Evolutionary conservation across 768 basidiomycete genomes (phyloP).

Genomic region (Lactarius deliciosus): DNA sequence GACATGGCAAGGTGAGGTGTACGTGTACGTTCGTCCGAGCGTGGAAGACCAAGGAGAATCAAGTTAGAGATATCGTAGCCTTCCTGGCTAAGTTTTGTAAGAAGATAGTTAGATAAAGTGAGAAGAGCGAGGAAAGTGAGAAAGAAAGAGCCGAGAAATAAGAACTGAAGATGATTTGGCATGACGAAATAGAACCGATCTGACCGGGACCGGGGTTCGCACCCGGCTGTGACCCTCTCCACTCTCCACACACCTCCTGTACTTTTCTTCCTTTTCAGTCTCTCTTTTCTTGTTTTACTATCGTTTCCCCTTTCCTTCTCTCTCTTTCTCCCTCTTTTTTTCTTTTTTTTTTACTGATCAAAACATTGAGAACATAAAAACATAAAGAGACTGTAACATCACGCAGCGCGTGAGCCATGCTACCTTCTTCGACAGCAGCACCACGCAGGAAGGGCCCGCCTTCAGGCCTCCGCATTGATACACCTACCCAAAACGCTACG

Average conservation of each 20-base stretch:
- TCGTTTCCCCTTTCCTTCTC: constrained; percentile 16
- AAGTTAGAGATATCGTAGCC: constrained; percentile 59
- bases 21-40: constrained; percentile 30
- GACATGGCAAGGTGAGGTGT: constrained; percentile 21
- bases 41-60: constrained; percentile 61
- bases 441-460: constrained; percentile 53
- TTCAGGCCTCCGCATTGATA: constrained; percentile 58
- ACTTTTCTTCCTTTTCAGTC: constrained; percentile 23
- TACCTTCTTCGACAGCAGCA: constrained; percentile 32
- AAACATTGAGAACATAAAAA: background rate
- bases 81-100: constrained; percentile 46
- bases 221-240: constrained; percentile 10
- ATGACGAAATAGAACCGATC: constrained; percentile 35
- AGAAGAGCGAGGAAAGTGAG: constrained; percentile 50
- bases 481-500: constrained; percentile 48
- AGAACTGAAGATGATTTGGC: constrained; percentile 57
- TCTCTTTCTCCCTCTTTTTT: constrained; percentile 31
- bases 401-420: constrained; percentile 38
- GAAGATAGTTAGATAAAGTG: constrained; percentile 43
- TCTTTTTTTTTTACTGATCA: constrained; percentile 22
- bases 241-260: background rate
- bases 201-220: constrained; percentile 1
- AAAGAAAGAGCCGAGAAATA: constrained; percentile 55
- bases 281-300: constrained; percentile 31
- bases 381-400: constrained; percentile 13